Conservation (phyloP, 805 yeast species). For the Starmerella vaccinii region DNA sequence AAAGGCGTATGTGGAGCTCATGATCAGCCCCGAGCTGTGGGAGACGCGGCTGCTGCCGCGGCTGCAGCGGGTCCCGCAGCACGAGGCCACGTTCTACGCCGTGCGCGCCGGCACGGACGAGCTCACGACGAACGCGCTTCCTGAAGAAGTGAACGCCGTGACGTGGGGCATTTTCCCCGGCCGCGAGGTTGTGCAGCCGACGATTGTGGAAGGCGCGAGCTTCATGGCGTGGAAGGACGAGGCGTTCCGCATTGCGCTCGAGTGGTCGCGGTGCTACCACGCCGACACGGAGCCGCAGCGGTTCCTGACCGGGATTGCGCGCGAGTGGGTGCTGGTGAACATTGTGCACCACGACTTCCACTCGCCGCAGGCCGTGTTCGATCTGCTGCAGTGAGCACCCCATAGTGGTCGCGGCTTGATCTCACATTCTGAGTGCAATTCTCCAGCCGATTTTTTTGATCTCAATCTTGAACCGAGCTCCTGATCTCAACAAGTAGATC, state of each 20-base stretch:
- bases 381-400: constrained; percentile 8
- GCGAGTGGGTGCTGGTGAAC: constrained; percentile 66
- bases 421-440: too few species aligned
- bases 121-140: constrained; percentile 57
- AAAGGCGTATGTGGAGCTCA: constrained; percentile 82
- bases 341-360: constrained; percentile 78
- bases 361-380: constrained; percentile 20
- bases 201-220: constrained; percentile 84
- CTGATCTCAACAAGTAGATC: too few species aligned
- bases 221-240: constrained; percentile 97
- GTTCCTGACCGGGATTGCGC: constrained; percentile 40
- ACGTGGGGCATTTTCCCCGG: constrained; percentile 99
- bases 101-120: constrained; percentile 42
- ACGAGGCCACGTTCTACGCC: constrained; percentile 64
- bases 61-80: constrained; percentile 32
- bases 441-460: too few species aligned
- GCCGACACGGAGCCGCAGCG: constrained; percentile 30
- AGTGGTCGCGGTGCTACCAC: constrained; percentile 49
- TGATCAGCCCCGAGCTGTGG: constrained; percentile 52
- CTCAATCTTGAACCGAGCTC: too few species aligned
- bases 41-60: constrained; percentile 36
- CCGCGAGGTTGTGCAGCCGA: constrained; percentile 86
- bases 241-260: constrained; percentile 69
- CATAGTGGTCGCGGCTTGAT: too few species aligned
- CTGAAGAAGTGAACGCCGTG: constrained; percentile 80